phyloP scores from a whole-genome alignment of 2,329 filamentous ascomycete genomes.

The Beauveria pseudobassiana region DNA sequence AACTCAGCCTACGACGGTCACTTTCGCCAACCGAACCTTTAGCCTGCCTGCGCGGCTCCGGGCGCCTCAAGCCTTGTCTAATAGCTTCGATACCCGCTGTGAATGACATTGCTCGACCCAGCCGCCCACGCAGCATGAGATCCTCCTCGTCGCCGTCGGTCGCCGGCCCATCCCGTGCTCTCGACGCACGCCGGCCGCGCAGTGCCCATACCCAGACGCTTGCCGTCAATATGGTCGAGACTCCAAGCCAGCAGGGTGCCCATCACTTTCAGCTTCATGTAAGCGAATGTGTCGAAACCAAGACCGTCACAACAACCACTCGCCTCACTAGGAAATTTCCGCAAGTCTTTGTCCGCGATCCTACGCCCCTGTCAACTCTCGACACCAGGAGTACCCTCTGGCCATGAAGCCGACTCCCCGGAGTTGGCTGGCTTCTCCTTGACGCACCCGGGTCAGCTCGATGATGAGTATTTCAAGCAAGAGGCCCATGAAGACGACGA shows the following conservation, averaged over 20 bases:
- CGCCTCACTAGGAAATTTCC: constrained; percentile 81
- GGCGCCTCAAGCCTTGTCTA: neutral
- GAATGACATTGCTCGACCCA: neutral
- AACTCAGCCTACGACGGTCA: neutral
- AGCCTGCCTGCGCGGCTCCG: neutral
- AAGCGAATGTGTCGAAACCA: constrained; percentile 59
- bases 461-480: neutral
- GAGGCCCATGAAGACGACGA: constrained; percentile 21
- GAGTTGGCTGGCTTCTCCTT: constrained; percentile 68
- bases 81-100: neutral
- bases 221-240: constrained; percentile 40
- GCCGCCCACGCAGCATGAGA: constrained; percentile 24
- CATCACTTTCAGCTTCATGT: constrained; percentile 48
- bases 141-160: constrained; percentile 24
- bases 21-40: neutral
- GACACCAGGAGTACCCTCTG: constrained; percentile 88
- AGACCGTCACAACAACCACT: constrained; percentile 81
- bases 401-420: constrained; percentile 75
- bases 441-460: neutral
- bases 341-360: constrained; percentile 70
- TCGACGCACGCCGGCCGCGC: constrained; percentile 27
- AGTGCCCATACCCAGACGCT: constrained; percentile 33
- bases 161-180: constrained; percentile 26
- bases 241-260: constrained; percentile 25
- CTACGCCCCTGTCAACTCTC: constrained; percentile 61